Evolutionary conservation across 2,329 filamentous ascomycete genomes (phyloP).

Genomic region (Fusarium sp.): DNA sequence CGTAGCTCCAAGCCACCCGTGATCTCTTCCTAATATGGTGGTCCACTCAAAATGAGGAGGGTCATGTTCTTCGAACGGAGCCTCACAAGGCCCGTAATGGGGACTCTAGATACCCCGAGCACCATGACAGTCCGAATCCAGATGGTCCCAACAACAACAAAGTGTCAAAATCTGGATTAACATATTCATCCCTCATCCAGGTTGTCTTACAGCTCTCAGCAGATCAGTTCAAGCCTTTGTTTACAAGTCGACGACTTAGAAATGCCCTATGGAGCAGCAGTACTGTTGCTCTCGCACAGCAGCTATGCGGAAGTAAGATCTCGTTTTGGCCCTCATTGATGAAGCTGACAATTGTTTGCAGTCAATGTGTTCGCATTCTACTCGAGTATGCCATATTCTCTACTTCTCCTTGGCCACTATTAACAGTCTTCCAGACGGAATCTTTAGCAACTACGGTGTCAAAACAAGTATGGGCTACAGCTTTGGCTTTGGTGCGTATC

Average conservation of each 20-base stretch:
- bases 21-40: conserved; percentile 52
- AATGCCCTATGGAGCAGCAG: conserved; percentile 44
- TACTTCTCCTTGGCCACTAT: neutral
- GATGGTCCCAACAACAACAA: no score
- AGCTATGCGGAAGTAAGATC: conserved; percentile 44
- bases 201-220: conserved; percentile 23
- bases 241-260: conserved; percentile 15
- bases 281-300: conserved; percentile 44
- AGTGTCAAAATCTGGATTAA: conserved; percentile 9
- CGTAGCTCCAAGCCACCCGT: conserved; percentile 51
- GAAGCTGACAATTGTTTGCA: neutral
- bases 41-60: conserved; percentile 7
- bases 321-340: accelerated
- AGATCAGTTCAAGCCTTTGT: conserved; percentile 30
- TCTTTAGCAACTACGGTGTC: conserved; percentile 33
- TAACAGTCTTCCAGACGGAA: conserved; percentile 17
- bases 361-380: conserved; percentile 57
- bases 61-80: neutral
- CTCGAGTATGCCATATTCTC: conserved; percentile 46
- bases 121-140: neutral
- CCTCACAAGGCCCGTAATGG: neutral
- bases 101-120: neutral
- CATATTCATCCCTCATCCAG: conserved; percentile 25
- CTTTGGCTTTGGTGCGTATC: conserved; percentile 47
- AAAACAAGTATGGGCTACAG: conserved; percentile 35